phyloP scores from a whole-genome alignment of 345 rosid genomes.

The Acer saccharum region DNA sequence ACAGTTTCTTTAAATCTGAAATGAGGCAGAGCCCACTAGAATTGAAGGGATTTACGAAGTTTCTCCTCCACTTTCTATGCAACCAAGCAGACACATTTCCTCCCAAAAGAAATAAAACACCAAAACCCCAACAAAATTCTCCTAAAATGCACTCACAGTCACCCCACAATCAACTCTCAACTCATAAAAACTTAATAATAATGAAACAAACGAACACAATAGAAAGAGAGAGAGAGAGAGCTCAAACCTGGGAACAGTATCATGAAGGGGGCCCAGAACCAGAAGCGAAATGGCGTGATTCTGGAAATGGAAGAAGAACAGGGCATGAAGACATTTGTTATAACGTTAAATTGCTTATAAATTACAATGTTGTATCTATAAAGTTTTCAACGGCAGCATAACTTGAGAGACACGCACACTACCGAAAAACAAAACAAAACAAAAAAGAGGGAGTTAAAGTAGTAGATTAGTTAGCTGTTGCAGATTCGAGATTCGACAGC shows the following conservation, averaged over 20 bases:
- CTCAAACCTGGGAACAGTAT: not conserved
- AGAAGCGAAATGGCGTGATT: not conserved
- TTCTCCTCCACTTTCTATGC: slow-evolving; percentile 15
- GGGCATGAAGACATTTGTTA: not conserved
- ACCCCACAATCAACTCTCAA: not conserved
- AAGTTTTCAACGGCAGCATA: slow-evolving; percentile 24
- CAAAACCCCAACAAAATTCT: not conserved
- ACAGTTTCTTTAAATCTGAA: not conserved
- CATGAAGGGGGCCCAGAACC: not conserved
- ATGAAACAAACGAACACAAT: not conserved
- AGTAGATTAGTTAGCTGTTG: not conserved
- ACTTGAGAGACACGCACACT: slow-evolving; percentile 29
- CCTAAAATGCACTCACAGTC: not conserved
- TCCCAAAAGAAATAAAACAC: not conserved
- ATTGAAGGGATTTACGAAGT: not conserved
- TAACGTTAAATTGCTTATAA: not conserved
- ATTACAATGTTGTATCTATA: not conserved
- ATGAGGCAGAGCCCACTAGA: not conserved
- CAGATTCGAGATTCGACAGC: slow-evolving; percentile 8
- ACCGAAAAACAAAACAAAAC: not conserved
- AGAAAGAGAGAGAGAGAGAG: not conserved
- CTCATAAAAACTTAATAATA: not conserved
- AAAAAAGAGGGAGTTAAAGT: not conserved
- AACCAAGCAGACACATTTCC: not conserved
- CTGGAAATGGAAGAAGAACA: not conserved